A percentile compares a stretch with the other conserved stretches of the same genome.
Conservation (phyloP, 2,329 filamentous ascomycete species). For the Nemania abortiva region DNA sequence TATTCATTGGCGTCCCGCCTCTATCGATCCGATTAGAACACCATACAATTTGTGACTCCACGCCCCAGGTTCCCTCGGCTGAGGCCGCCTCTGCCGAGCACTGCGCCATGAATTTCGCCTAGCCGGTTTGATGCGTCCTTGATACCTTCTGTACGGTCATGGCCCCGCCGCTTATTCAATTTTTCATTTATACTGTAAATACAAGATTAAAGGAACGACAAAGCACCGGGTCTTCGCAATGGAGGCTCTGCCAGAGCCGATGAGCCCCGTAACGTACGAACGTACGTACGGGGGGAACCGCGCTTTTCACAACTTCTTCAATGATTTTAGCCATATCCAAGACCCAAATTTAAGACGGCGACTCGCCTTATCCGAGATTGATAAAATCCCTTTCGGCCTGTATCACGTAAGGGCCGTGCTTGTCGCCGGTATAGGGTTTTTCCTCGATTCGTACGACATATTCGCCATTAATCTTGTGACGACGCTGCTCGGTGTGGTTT, state of each 20-base stretch:
- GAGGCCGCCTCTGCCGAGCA: conserved; percentile 20
- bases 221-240: conserved; percentile 34
- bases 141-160: conserved; percentile 23
- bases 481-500: conserved; percentile 79
- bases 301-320: conserved; percentile 81
- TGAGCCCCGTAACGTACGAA: conserved; percentile 51
- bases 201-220: conserved; percentile 11
- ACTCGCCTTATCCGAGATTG: conserved; percentile 81
- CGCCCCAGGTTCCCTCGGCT: background rate
- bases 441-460: conserved; percentile 84
- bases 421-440: conserved; percentile 85
- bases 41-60: background rate
- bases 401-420: conserved; percentile 80
- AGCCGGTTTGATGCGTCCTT: conserved; percentile 19
- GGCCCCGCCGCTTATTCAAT: conserved; percentile 10
- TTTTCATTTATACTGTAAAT: background rate
- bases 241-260: conserved; percentile 59
- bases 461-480: conserved; percentile 84
- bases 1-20: background rate
- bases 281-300: conserved; percentile 72
- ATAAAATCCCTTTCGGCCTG: conserved; percentile 81
- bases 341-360: conserved; percentile 83
- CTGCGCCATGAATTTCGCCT: conserved; percentile 33
- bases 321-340: conserved; percentile 72
- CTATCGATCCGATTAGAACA: conserved; percentile 12